Percentiles rank a stretch among this genome's conserved stretches.
Conservation (phyloP, 1,284 basidiomycete genomes). For the Macrocystidia cucumis region DNA sequence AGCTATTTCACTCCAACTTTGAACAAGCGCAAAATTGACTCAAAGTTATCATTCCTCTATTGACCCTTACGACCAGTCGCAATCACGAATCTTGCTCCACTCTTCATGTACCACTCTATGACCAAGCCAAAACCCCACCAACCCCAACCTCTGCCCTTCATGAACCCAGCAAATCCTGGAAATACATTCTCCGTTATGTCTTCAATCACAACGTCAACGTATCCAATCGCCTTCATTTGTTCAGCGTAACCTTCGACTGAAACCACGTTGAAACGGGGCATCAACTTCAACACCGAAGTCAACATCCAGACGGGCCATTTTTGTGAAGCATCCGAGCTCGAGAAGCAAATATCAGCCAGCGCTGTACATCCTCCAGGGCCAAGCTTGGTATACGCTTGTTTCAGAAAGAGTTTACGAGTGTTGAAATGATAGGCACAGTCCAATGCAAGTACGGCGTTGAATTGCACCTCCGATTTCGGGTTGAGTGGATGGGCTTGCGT, state of each 20-base stretch:
- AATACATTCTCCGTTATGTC: slow-evolving; percentile 60
- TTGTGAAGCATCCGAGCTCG: slow-evolving; percentile 17
- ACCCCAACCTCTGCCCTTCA: slow-evolving; percentile 32
- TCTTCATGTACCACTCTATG: slow-evolving; percentile 29
- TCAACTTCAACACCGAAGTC: slow-evolving; percentile 27
- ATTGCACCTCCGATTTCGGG: slow-evolving; percentile 21
- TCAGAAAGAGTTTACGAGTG: slow-evolving; percentile 41
- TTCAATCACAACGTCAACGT: slow-evolving; percentile 43
- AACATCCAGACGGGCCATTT: slow-evolving; percentile 16
- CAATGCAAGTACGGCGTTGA: slow-evolving; percentile 46
- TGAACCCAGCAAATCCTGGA: slow-evolving; percentile 44
- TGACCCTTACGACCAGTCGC: slow-evolving; percentile 29
- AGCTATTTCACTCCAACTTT: too few relatives aligned
- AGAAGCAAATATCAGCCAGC: slow-evolving; percentile 59
- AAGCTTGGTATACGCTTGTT: slow-evolving; percentile 38
- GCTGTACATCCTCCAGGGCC: slow-evolving; percentile 45
- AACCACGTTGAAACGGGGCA: slow-evolving; percentile 49
- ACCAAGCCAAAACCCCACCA: slow-evolving; percentile 37
- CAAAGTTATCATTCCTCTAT: too few relatives aligned
- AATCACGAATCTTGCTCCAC: slow-evolving; percentile 50
- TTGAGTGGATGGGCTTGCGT: slow-evolving; percentile 32
- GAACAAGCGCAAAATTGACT: too few relatives aligned
- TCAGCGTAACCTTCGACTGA: slow-evolving; percentile 37
- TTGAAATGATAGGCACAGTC: slow-evolving; percentile 71
- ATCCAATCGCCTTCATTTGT: slow-evolving; percentile 44